Evolutionary conservation across 2,329 filamentous ascomycete species (phyloP).

Genomic region (Tolypocladium paradoxum): DNA sequence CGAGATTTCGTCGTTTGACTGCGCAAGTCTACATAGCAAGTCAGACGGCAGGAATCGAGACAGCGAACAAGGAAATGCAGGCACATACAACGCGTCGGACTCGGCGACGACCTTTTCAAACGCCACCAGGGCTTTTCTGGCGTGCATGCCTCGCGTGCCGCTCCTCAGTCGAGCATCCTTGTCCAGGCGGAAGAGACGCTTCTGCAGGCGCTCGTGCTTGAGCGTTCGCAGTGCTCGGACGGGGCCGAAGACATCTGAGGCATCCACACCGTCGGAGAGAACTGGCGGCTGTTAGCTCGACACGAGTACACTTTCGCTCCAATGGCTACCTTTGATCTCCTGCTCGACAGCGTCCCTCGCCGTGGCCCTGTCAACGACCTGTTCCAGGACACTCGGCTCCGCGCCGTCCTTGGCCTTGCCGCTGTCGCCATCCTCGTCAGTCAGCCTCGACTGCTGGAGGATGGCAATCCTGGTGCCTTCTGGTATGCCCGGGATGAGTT

Average conservation of each 20-base stretch:
- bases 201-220: slow-evolving; percentile 49
- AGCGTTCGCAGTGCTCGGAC: slow-evolving; percentile 51
- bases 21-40: slow-evolving; percentile 25
- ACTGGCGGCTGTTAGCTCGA: slow-evolving; percentile 23
- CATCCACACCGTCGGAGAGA: slow-evolving; percentile 49
- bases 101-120: slow-evolving; percentile 57
- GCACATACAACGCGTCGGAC: slow-evolving; percentile 37
- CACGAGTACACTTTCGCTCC: background rate
- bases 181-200: slow-evolving; percentile 56
- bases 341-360: slow-evolving; percentile 44
- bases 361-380: slow-evolving; percentile 53
- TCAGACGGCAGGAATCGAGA: background rate
- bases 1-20: slow-evolving; percentile 46
- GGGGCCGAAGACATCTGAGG: slow-evolving; percentile 43
- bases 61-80: background rate
- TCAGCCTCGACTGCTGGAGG: slow-evolving; percentile 51
- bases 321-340: slow-evolving; percentile 44
- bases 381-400: slow-evolving; percentile 45
- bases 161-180: slow-evolving; percentile 66
- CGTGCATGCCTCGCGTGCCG: slow-evolving; percentile 62
- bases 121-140: slow-evolving; percentile 61
- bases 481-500: slow-evolving; percentile 66
- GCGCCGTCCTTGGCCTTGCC: slow-evolving; percentile 1
- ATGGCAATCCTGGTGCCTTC: slow-evolving; percentile 55
- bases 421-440: slow-evolving; percentile 19